These are phyloP conservation scores for Xerocomus potaroensis DNA, from an alignment of 768 basidiomycete species.

Conservation along the genomic window DNA sequence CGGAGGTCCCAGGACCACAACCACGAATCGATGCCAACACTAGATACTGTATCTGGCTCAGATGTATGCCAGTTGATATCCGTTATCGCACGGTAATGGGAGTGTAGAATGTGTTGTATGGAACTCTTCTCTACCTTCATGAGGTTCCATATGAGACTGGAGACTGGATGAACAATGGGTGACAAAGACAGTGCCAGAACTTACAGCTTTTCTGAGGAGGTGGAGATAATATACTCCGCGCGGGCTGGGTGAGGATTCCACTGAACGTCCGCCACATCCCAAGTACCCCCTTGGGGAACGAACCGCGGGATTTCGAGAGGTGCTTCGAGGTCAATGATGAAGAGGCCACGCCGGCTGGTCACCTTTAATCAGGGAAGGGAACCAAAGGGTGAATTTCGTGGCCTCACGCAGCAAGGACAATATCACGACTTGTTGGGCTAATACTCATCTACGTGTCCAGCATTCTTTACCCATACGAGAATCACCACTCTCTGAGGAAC, in stretches of 20 bases:
- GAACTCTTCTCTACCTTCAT: constrained; percentile 65
- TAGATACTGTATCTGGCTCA: constrained; percentile 81
- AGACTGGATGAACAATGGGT: background rate
- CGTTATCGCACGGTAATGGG: constrained; percentile 93
- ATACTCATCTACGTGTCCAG: constrained; percentile 74
- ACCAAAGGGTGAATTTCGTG: background rate
- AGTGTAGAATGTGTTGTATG: constrained; percentile 79
- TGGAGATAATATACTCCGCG: constrained; percentile 81
- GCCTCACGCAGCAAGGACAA: constrained; percentile 83
- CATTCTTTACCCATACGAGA: background rate
- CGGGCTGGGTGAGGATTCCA: constrained; percentile 84
- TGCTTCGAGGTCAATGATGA: constrained; percentile 90
- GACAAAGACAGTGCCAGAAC: constrained; percentile 20
- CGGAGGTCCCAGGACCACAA: constrained; percentile 93
- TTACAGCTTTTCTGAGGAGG: constrained; percentile 84
- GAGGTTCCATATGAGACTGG: constrained; percentile 93
- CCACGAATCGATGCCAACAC: constrained; percentile 92
- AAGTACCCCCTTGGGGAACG: constrained; percentile 92
- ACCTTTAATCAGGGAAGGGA: background rate
- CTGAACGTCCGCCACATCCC: constrained; percentile 92
- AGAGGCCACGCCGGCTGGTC: constrained; percentile 77
- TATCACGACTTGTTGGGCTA: constrained; percentile 80
- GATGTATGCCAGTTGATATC: constrained; percentile 97
- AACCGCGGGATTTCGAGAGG: constrained; percentile 87
- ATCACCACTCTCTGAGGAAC: constrained; percentile 22